phyloP scores from a whole-genome alignment of 1,284 basidiomycete genomes.

The Puccinia horiana region DNA sequence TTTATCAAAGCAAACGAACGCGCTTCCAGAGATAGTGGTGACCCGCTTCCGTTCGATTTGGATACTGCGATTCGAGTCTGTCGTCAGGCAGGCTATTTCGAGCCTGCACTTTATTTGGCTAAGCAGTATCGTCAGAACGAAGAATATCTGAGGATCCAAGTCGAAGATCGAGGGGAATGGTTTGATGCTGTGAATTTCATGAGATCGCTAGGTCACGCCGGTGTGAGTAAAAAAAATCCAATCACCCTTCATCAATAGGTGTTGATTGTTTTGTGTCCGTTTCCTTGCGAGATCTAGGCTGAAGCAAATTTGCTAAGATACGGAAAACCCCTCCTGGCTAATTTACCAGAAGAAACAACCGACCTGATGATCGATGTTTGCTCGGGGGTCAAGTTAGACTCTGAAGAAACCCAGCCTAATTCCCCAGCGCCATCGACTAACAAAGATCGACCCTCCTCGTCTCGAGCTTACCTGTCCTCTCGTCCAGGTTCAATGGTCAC shows the following conservation, averaged over 20 bases:
- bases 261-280: constrained; percentile 6
- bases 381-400: constrained; percentile 64
- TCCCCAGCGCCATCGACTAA: constrained; percentile 53
- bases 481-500: constrained; percentile 52
- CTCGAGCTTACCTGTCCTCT: constrained; percentile 60
- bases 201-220: constrained; percentile 72
- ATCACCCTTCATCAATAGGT: constrained; percentile 2
- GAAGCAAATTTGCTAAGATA: constrained; percentile 57
- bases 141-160: constrained; percentile 88
- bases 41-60: constrained; percentile 88
- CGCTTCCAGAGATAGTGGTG: constrained; percentile 55
- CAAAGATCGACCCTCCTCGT: constrained; percentile 59
- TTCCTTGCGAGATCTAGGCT: constrained; percentile 64
- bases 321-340: constrained; percentile 67
- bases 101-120: constrained; percentile 91
- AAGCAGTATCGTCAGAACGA: constrained; percentile 86
- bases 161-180: constrained; percentile 85
- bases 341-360: constrained; percentile 82
- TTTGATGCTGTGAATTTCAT: constrained; percentile 80
- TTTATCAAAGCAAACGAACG: constrained; percentile 76
- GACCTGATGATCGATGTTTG: constrained; percentile 88
- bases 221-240: constrained; percentile 63
- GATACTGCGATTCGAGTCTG: constrained; percentile 96
- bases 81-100: constrained; percentile 91
- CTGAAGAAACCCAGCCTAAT: not conserved